phyloP scores from a whole-genome alignment of 2,329 filamentous ascomycete species.

The Fusarium sp. region DNA sequence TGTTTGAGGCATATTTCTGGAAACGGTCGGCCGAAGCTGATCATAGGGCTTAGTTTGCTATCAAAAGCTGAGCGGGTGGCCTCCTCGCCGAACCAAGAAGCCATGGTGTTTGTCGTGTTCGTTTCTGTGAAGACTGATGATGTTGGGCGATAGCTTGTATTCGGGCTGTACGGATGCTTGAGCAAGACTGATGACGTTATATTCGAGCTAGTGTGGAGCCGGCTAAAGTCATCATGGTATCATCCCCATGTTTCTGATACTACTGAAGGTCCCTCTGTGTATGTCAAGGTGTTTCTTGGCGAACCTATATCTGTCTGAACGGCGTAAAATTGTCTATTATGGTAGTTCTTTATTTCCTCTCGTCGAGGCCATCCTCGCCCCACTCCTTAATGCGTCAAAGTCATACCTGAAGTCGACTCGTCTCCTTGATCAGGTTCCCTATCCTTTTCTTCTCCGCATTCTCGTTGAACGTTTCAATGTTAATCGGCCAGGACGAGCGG shows the following conservation, averaged over 20 bases:
- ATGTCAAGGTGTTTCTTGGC: neutral
- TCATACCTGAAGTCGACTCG: neutral
- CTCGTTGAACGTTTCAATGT: neutral
- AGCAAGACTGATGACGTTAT: neutral
- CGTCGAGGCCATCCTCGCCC: neutral
- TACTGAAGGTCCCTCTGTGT: neutral
- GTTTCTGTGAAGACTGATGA: neutral
- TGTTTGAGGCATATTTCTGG: conserved; percentile 3
- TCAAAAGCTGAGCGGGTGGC: conserved; percentile 1
- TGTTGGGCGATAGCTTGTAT: neutral
- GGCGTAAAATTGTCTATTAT: neutral
- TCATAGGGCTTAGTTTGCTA: neutral
- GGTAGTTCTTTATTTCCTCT: neutral
- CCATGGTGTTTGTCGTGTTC: neutral
- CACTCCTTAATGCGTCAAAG: neutral
- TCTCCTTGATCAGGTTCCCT: neutral
- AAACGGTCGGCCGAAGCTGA: conserved; percentile 11
- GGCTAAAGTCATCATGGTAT: neutral
- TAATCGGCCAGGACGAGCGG: neutral
- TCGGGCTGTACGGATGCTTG: neutral
- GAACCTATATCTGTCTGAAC: neutral
- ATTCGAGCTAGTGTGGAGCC: neutral
- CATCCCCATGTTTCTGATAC: neutral
- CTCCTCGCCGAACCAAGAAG: conserved; percentile 6
- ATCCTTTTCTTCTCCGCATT: neutral